A percentile compares a stretch with the other conserved stretches of the same genome.
Conservation (phyloP, 2,329 filamentous ascomycete genomes). For the Cercospora zeae-maydis region DNA sequence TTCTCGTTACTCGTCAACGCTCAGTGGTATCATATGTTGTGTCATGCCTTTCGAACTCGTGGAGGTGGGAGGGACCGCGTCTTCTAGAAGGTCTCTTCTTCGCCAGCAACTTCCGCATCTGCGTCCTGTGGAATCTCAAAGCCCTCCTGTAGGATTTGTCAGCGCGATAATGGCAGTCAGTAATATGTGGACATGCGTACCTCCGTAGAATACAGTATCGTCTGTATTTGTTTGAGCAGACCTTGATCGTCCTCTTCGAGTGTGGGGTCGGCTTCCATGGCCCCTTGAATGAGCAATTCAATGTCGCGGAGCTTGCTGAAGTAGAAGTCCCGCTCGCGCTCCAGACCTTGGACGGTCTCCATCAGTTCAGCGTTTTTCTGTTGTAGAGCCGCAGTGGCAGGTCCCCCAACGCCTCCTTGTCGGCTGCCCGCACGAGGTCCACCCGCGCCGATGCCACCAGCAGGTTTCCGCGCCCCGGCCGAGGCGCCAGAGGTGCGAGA, state of each 20-base stretch:
- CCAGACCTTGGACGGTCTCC: slow-evolving; percentile 90
- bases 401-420: slow-evolving; percentile 43
- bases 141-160: slow-evolving; percentile 39
- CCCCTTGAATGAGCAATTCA: slow-evolving; percentile 87
- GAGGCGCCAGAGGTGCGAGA: slow-evolving; percentile 44
- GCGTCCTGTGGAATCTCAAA: slow-evolving; percentile 86
- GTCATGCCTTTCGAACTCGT: slow-evolving; percentile 5
- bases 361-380: slow-evolving; percentile 85
- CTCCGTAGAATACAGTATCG: slow-evolving; percentile 95
- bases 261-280: slow-evolving; percentile 86
- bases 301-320: slow-evolving; percentile 98
- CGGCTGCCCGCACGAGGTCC: slow-evolving; percentile 46
- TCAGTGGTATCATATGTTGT: slow-evolving; percentile 14
- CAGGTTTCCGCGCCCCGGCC: slow-evolving; percentile 44
- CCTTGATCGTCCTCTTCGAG: slow-evolving; percentile 91
- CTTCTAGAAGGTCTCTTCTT: slow-evolving; percentile 72
- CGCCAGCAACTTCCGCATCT: slow-evolving; percentile 56
- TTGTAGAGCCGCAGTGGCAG: slow-evolving; percentile 68
- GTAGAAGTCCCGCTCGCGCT: slow-evolving; percentile 97
- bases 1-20: slow-evolving; percentile 11
- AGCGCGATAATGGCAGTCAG: background rate
- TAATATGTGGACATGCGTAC: slow-evolving; percentile 37
- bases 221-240: slow-evolving; percentile 92
- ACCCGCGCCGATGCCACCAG: slow-evolving; percentile 52
- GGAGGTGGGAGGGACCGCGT: slow-evolving; percentile 5